Conservation (phyloP, 176 grass and related monocot species). For the Themeda triandra region DNA sequence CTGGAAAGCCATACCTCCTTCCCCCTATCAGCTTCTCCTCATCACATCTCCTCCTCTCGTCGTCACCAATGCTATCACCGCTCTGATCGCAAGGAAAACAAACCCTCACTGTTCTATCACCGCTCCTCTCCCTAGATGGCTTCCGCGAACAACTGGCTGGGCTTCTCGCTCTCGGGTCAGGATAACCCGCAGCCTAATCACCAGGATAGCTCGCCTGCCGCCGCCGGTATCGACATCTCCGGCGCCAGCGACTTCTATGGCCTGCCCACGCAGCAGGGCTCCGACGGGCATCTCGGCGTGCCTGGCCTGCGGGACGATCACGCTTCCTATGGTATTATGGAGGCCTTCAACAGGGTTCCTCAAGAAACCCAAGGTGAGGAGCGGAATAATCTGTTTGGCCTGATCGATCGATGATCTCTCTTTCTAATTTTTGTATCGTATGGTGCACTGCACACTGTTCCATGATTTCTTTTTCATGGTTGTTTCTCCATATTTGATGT, state of each 20-base stretch:
- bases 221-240: constrained; percentile 37
- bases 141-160: constrained; percentile 73
- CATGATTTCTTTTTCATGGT: constrained; percentile 3
- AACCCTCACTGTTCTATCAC: constrained; percentile 17
- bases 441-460: constrained; percentile 23
- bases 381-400: background rate
- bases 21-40: constrained; percentile 15
- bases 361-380: constrained; percentile 49
- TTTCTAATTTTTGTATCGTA: background rate
- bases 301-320: constrained; percentile 20
- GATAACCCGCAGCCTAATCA: constrained; percentile 53
- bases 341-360: constrained; percentile 39
- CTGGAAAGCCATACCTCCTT: constrained; percentile 22
- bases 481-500: background rate
- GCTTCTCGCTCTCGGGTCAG: constrained; percentile 66
- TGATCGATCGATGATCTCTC: background rate
- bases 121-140: constrained; percentile 24
- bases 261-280: constrained; percentile 10
- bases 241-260: constrained; percentile 45
- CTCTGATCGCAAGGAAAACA: constrained; percentile 29
- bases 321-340: constrained; percentile 50
- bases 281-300: constrained; percentile 35
- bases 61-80: constrained; percentile 27
- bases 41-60: background rate
- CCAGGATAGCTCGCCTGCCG: constrained; percentile 31